A percentile compares a stretch with the other conserved stretches of the same genome.
phyloP scores from a whole-genome alignment of 2,329 filamentous ascomycete species.

The Emydomyces testavorans region DNA sequence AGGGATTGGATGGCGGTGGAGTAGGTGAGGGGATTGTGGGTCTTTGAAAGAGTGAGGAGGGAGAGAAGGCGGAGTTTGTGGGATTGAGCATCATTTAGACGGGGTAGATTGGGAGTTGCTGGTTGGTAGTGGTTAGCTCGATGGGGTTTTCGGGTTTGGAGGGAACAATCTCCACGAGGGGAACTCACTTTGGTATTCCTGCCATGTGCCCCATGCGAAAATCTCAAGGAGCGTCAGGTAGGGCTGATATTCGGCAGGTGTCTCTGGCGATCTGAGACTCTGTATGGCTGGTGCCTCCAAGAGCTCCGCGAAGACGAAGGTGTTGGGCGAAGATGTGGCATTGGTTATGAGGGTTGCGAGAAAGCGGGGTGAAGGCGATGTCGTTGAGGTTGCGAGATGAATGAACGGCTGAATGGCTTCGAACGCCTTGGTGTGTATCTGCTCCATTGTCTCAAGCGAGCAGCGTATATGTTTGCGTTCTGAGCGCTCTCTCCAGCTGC shows the following conservation, averaged over 20 bases:
- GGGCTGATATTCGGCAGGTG: slow-evolving; percentile 49
- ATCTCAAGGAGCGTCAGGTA: slow-evolving; percentile 67
- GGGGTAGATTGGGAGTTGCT: slow-evolving; percentile 51
- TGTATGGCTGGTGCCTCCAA: slow-evolving; percentile 70
- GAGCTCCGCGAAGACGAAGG: slow-evolving; percentile 91
- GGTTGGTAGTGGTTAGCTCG: slow-evolving; percentile 18
- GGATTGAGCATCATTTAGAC: slow-evolving; percentile 59
- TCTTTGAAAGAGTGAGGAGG: slow-evolving; percentile 66
- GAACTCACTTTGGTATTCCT: slow-evolving; percentile 53
- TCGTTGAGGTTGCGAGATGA: slow-evolving; percentile 73
- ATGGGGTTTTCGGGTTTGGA: not conserved
- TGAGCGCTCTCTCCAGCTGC: not conserved
- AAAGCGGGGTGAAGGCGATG: slow-evolving; percentile 57
- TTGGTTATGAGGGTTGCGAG: slow-evolving; percentile 75
- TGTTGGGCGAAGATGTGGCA: slow-evolving; percentile 79
- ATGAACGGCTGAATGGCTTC: slow-evolving; percentile 71
- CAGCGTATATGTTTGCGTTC: not conserved
- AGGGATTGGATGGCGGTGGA: slow-evolving; percentile 54
- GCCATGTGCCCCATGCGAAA: slow-evolving; percentile 87
- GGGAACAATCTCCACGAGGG: not conserved
- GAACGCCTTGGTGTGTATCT: slow-evolving; percentile 41
- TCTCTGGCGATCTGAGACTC: slow-evolving; percentile 46
- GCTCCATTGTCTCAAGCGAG: slow-evolving; percentile 30
- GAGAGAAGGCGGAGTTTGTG: slow-evolving; percentile 86
- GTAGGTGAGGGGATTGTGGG: slow-evolving; percentile 61